Base-by-base conservation (phyloP, 257 asterid species). In the Plectranthus barbatus region DNA sequence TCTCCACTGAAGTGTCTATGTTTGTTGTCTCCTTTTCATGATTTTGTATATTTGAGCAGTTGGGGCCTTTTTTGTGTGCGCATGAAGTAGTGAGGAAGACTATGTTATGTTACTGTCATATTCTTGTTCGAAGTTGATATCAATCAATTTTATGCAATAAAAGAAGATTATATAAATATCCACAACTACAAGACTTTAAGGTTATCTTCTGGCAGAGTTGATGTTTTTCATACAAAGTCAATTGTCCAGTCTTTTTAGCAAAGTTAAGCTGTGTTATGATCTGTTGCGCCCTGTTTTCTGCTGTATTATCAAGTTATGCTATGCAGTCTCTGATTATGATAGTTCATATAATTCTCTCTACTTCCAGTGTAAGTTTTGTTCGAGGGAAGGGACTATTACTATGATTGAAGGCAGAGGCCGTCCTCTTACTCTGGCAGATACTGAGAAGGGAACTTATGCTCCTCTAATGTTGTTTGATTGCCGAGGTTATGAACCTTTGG, bases 311-410 rank as follows among this genome's bases (percentile, higher is more conserved):
- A 29, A 60, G 72, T 59, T 48, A 19, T 36, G 14, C 40, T 56
- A 18, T 26, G 18, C 54, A 60, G 21, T 66, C n/a, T 33, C 10
- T 11, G 34, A 13, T 67, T n/a, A 24, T 48, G 45, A 26, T 31
- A 21, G 29, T 52, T 73, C 59, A 61, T 13, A 56, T 56, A 36
- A 5, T 73, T 50, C 67, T 42, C 55, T 72, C 66, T 20, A 40
- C 54, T 60, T 47, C 11, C 81, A 93, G 99, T 93, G 99, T 52
- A 90, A 93, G 84, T 87, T 93, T 74, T 93, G 99, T 67, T 49
- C 79, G 14, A 84, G 95, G 83, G 95, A 90, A 11, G 99, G 96
- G 47, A 93, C 81, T 56, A 68, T 93, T 56, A 60, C 79, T 48
- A 90, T 90, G 99, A 71, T 84, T 56, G 47, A 83, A 17, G 95